phyloP scores from a whole-genome alignment of 306 rosid species.

The Lablab purpureus region DNA sequence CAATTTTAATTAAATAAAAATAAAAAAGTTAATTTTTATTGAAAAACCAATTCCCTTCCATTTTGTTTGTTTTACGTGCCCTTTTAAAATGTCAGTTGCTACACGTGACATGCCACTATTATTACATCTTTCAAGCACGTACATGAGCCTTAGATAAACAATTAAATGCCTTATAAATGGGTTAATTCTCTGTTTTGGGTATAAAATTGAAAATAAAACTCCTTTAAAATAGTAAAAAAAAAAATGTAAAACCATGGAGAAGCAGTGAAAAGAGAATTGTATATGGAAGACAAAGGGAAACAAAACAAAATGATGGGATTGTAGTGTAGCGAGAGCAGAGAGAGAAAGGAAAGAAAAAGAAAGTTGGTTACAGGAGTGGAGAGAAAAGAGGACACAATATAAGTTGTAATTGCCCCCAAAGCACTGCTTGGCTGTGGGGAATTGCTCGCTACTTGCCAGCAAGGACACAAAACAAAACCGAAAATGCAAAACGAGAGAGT shows the following conservation, averaged over 20 bases:
- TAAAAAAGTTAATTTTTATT: too few species aligned
- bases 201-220: background rate
- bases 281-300: background rate
- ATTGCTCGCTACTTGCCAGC: conserved; percentile 9
- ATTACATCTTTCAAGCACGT: background rate
- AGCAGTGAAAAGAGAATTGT: too few species aligned
- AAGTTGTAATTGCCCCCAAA: conserved; percentile 26
- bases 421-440: background rate
- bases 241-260: too few species aligned
- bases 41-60: too few species aligned
- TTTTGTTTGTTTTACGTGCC: too few species aligned
- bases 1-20: too few species aligned
- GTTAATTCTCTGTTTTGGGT: background rate
- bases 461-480: background rate
- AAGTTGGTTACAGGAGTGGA: conserved; percentile 53
- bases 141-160: background rate
- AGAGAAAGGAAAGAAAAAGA: background rate
- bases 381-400: conserved; percentile 33
- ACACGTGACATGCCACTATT: too few species aligned
- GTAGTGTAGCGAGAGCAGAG: background rate
- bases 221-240: background rate
- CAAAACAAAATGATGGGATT: background rate
- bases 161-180: background rate
- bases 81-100: too few species aligned
- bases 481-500: background rate